Evolutionary conservation across 371 early-diverging fungal species (phyloP), one percentile per base, ranked within the genome.

Genomic region (Apophysomyces trapeziformis): DNA sequence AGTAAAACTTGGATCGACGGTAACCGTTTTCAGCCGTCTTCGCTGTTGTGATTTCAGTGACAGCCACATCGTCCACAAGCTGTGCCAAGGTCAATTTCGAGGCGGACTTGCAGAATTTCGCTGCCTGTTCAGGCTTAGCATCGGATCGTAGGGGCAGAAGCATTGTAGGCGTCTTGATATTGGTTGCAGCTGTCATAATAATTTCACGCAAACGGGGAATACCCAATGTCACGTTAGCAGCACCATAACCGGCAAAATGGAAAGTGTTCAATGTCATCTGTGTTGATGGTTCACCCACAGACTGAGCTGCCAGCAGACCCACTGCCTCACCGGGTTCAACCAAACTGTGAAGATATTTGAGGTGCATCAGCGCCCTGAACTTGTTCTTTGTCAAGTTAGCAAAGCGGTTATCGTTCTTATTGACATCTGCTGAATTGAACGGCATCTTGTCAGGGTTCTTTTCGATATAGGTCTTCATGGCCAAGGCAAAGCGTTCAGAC

Each of bases 231-330:
- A 99, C 99, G 87, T 98, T 99, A 82, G 93, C 90, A 70, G 98
- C 99, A 82, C 99, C 99, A 73, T 98, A 97, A 64, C 99, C 99
- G 67, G 99, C 99, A 86, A 99, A 95, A 86, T 99, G 99, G 93
- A 99, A 99, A 64, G 99, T 99, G 85, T 99, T 99, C 56, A 99
- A 85, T 26, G 99, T 99, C 99, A 99, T 99, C 79, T 99, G 99
- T 8, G 99, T 99, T 39, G 97, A 97, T n/a, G 99, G 99, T 82
- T 99, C 99, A 68, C 99, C 99, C 50, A 99, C 91, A 66, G 94
- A 92, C 79, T 99, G 99, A 38, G 99, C 99, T 38, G 99, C 99
- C 61, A 99, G 82, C 44, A 99, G 83, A 64, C 99, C 99, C 38
- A 99, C 99, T 58, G 97, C 91, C 78, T 99, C 99, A 70, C 99